Evolutionary conservation across 805 yeast species (phyloP), one percentile per base, ranked within the genome.

Genomic region (Spathaspora hagerdaliae): DNA sequence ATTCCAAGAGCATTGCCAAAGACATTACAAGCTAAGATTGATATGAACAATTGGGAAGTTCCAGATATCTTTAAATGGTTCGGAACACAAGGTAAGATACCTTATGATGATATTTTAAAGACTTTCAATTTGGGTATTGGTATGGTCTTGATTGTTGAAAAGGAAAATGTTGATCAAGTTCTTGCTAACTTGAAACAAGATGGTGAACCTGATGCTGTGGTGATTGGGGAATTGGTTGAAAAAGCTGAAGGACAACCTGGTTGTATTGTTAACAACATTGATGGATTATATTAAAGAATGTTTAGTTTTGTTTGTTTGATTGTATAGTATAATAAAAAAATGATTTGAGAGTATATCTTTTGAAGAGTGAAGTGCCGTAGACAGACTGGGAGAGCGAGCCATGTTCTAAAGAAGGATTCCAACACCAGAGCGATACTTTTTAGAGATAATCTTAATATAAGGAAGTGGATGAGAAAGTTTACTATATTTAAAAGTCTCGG

Each of bases 121-220:
- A 95, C 99, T 9, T 80, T 94, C 64, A 94, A 94, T 68, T 77
- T 92, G 77, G 99, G 99, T 71, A 78, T 94, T 57, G 99, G 99
- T 58, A 92, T 92, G 98, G 90, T 89, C 36, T 79, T 86, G 34
- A 85, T 92, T 56, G 97, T 88, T 27, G 83, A 80, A 63, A 65
- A 72, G 41, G 83, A 76, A 51, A 80, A 87, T 42, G 96, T 79
- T 19, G 79, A 72, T 1, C 69, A 71, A 52, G 83, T 82, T 15
- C 70, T 72, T 38, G 60, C 67, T 41, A 67, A 78, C 50, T 74
- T 92, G 47, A 67, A 73, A 53, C 71, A 72, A 44, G 83, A 81
- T 36, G 87, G 90, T 37, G 97, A 94, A 36, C 35, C 31, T 71
- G 78, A 71, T 6, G 94, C 90, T 3, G 83, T 80, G 31, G 61